A percentile compares a stretch with the other conserved stretches of the same genome.
Conservation (phyloP, 495 filamentous ascomycete genomes). For the Glarea lozoyensis region DNA sequence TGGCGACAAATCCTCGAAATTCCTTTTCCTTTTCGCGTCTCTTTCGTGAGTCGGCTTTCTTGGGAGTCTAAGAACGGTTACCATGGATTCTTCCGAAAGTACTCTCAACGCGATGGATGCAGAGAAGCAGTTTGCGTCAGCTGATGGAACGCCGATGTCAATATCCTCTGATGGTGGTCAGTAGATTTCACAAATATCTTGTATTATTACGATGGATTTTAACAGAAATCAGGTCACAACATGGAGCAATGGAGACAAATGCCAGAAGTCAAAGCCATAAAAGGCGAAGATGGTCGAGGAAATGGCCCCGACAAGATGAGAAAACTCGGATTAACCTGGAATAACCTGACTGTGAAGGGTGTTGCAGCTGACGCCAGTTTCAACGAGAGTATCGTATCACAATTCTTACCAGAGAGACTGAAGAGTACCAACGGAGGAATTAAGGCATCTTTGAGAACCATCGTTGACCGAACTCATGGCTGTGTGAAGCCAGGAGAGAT, state of each 20-base stretch:
- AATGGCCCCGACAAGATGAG: conserved; percentile 48
- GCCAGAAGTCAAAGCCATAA: conserved; percentile 46
- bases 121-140: no score
- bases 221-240: no score
- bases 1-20: no score
- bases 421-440: conserved; percentile 25
- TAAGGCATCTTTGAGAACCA: conserved; percentile 43
- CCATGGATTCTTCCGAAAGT: no score
- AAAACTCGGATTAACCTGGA: conserved; percentile 55
- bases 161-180: no score
- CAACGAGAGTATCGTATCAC: conserved; percentile 51
- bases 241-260: conserved; percentile 33
- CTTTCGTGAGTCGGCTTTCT: no score
- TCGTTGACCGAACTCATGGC: conserved; percentile 53
- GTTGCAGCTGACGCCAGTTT: conserved; percentile 57
- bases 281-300: conserved; percentile 25
- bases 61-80: no score
- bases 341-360: conserved; percentile 58
- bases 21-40: no score
- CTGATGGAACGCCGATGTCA: no score
- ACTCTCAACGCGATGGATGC: no score
- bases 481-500: conserved; percentile 51
- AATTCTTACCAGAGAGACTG: conserved; percentile 31
- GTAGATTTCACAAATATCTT: no score
- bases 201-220: no score